Evolutionary conservation across 176 grass and related monocot species (phyloP).

Genomic region (Lolium multiflorum): DNA sequence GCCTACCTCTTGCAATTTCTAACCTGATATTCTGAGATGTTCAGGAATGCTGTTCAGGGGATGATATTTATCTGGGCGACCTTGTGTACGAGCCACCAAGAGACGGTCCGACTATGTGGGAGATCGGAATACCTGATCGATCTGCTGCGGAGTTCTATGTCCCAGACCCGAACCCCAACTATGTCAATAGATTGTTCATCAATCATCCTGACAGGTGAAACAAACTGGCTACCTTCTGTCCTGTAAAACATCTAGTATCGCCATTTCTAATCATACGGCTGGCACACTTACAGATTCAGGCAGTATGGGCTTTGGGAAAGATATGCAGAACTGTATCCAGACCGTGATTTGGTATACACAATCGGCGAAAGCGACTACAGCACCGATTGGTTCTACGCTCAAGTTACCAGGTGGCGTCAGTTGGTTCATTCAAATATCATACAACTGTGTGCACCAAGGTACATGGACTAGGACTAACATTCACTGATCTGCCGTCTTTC

Average conservation of each 20-base stretch:
- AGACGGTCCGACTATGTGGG: slow-evolving; percentile 84
- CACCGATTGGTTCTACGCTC: slow-evolving; percentile 91
- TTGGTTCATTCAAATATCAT: background rate
- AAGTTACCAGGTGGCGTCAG: slow-evolving; percentile 75
- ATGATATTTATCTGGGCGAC: slow-evolving; percentile 69
- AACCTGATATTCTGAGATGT: slow-evolving; percentile 15
- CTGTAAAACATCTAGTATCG: slow-evolving; percentile 13
- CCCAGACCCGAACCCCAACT: slow-evolving; percentile 82
- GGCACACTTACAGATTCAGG: slow-evolving; percentile 58
- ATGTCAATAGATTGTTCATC: slow-evolving; percentile 69
- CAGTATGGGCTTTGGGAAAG: slow-evolving; percentile 98
- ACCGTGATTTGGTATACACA: slow-evolving; percentile 70
- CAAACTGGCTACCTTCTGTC: background rate
- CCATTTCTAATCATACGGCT: background rate
- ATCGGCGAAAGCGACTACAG: slow-evolving; percentile 70
- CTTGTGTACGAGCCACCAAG: slow-evolving; percentile 80
- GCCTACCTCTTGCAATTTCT: slow-evolving; percentile 28
- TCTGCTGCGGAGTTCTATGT: slow-evolving; percentile 79
- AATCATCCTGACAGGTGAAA: slow-evolving; percentile 78
- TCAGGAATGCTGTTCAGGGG: slow-evolving; percentile 43
- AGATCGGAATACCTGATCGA: slow-evolving; percentile 78
- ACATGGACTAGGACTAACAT: slow-evolving; percentile 24
- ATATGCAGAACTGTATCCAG: slow-evolving; percentile 75
- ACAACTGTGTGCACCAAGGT: background rate
- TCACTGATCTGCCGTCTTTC: background rate